Evolutionary conservation across 441 rosid genomes (phyloP).

Genomic region (Populus hybrid): DNA sequence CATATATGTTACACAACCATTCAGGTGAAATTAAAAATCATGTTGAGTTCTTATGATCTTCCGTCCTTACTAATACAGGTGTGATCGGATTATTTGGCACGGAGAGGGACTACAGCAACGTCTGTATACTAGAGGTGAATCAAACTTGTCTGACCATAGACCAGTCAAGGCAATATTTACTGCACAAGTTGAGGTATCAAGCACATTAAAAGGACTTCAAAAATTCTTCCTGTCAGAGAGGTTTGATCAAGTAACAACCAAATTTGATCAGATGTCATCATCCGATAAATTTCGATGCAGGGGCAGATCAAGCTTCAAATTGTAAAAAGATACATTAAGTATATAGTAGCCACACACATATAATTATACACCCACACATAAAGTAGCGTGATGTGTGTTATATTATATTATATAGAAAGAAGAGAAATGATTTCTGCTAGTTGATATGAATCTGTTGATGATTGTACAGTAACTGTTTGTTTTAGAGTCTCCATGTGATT

Average conservation of each 20-base stretch:
- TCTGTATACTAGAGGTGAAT: slow-evolving; percentile 39
- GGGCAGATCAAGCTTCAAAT: slow-evolving; percentile 35
- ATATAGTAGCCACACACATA: neutral
- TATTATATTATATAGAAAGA: neutral
- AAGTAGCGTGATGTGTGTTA: neutral
- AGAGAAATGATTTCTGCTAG: neutral
- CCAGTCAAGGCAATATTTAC: slow-evolving; percentile 44
- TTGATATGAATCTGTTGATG: slow-evolving; percentile 12
- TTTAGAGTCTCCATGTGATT: slow-evolving; percentile 1
- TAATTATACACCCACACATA: too few species aligned
- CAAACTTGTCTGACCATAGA: slow-evolving; percentile 41
- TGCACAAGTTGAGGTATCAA: slow-evolving; percentile 37
- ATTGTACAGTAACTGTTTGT: slow-evolving; percentile 15
- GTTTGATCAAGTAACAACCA: slow-evolving; percentile 34
- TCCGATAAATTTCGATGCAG: slow-evolving; percentile 32
- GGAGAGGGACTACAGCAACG: slow-evolving; percentile 40
- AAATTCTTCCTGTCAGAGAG: slow-evolving; percentile 55
- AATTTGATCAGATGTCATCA: slow-evolving; percentile 25
- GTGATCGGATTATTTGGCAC: slow-evolving; percentile 44
- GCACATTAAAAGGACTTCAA: slow-evolving; percentile 29
- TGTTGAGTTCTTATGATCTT: neutral
- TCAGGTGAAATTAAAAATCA: neutral
- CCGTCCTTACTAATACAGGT: slow-evolving; percentile 19
- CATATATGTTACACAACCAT: neutral
- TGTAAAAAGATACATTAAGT: neutral